phyloP scores from a whole-genome alignment of 2,329 filamentous ascomycete species.

The Stagonosporopsis tanaceti region DNA sequence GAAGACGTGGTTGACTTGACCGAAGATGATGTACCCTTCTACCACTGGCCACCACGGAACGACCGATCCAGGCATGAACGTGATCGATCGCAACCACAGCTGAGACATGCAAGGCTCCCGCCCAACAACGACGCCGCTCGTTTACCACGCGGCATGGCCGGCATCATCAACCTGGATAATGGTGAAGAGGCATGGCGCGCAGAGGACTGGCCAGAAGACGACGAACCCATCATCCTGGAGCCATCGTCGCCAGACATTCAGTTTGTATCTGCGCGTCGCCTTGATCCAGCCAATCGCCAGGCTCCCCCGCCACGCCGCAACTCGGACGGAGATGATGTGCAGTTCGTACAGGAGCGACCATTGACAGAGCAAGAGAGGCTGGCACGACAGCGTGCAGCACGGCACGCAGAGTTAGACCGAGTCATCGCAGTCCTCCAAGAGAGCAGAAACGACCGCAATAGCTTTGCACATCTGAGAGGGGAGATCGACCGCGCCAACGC shows the following conservation, averaged over 20 bases:
- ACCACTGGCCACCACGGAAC: constrained; percentile 6
- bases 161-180: constrained; percentile 53
- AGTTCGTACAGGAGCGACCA: constrained; percentile 38
- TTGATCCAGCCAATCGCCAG: constrained; percentile 29
- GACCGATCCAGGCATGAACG: background rate
- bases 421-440: constrained; percentile 31
- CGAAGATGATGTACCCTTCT: constrained; percentile 28
- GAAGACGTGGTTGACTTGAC: constrained; percentile 45
- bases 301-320: constrained; percentile 9
- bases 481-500: constrained; percentile 32
- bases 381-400: constrained; percentile 19
- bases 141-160: constrained; percentile 53
- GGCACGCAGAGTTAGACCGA: constrained; percentile 26
- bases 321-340: constrained; percentile 40
- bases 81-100: background rate
- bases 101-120: background rate
- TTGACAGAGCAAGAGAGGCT: constrained; percentile 32
- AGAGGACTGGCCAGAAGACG: constrained; percentile 15
- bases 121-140: constrained; percentile 8
- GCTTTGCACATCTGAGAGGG: constrained; percentile 31
- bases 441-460: constrained; percentile 10
- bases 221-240: constrained; percentile 23
- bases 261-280: constrained; percentile 51
- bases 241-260: constrained; percentile 58
- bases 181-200: constrained; percentile 32